phyloP scores from a whole-genome alignment of 2,329 filamentous ascomycete species.

The Triangularia verruculosa region DNA sequence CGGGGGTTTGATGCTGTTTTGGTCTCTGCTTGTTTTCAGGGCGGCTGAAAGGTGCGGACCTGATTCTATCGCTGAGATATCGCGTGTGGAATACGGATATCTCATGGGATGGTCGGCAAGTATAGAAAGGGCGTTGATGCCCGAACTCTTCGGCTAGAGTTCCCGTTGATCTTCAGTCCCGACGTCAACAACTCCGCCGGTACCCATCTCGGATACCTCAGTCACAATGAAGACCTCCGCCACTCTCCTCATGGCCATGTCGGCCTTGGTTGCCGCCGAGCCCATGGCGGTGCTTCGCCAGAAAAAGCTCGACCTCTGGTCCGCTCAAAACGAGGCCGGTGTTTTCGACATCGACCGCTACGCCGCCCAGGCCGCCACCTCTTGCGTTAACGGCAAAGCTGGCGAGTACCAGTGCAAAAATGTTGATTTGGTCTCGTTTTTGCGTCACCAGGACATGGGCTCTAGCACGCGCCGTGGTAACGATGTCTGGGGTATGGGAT shows the following conservation, averaged over 20 bases:
- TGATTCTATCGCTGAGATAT: not conserved
- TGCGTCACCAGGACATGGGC: constrained; percentile 19
- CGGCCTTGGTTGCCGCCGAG: constrained; percentile 13
- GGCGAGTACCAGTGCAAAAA: constrained; percentile 19
- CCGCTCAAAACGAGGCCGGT: constrained; percentile 15
- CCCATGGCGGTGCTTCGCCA: constrained; percentile 14
- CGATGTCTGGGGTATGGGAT: constrained; percentile 17
- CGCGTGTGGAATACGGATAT: not conserved
- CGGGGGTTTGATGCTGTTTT: not conserved
- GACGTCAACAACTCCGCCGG: not conserved
- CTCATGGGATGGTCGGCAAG: not conserved
- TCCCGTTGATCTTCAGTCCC: constrained; percentile 1
- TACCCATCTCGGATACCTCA: not conserved
- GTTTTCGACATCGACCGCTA: constrained; percentile 18
- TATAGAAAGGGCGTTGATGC: not conserved
- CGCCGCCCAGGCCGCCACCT: constrained; percentile 4
- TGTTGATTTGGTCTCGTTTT: constrained; percentile 16
- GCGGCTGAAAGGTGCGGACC: not conserved
- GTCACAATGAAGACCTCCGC: constrained; percentile 12
- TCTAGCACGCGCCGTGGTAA: constrained; percentile 16
- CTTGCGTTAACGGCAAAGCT: constrained; percentile 17
- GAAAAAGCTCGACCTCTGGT: constrained; percentile 15
- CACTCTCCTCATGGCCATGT: constrained; percentile 8
- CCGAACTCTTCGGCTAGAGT: not conserved
- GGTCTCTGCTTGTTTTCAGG: not conserved